Conservation (phyloP, 73 alveolate genomes). For the Breviolum minutum region DNA sequence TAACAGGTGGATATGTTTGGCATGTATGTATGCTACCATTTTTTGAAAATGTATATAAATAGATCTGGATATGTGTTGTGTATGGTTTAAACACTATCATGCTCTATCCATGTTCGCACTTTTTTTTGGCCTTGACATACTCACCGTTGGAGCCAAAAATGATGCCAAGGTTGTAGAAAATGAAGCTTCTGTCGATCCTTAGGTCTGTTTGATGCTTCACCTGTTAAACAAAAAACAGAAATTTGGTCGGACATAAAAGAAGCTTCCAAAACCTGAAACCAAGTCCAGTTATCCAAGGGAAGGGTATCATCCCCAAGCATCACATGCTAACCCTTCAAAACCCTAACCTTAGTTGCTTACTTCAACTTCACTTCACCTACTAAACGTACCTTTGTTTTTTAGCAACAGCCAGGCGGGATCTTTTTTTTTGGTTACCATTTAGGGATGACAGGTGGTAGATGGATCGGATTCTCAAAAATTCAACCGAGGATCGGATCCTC, state of each 20-base stretch:
- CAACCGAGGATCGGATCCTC: constrained; percentile 73
- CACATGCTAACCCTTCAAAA: not conserved
- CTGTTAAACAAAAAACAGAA: too few relatives aligned
- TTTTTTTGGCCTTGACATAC: constrained; percentile 60
- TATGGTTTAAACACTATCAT: not conserved
- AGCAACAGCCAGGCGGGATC: too few relatives aligned
- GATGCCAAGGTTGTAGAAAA: constrained; percentile 95
- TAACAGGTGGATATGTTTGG: too few relatives aligned
- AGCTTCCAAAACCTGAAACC: not conserved
- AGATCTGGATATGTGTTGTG: not conserved
- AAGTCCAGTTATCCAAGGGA: not conserved
- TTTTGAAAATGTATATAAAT: too few relatives aligned
- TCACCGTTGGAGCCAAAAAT: constrained; percentile 93
- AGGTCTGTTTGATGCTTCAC: not conserved
- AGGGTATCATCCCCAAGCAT: not conserved
- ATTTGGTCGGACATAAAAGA: not conserved
- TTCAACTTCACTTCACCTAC: too few relatives aligned
- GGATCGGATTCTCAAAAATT: not conserved
- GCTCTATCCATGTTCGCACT: too few relatives aligned
- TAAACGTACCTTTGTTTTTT: too few relatives aligned
- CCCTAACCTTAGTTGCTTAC: not conserved
- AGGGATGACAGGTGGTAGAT: not conserved
- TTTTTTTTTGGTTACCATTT: too few relatives aligned
- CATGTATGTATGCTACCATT: too few relatives aligned
- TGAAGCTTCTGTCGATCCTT: constrained; percentile 94